Evolutionary conservation across 2,329 filamentous ascomycete genomes (phyloP).

Genomic region (Colletotrichum kahawae): DNA sequence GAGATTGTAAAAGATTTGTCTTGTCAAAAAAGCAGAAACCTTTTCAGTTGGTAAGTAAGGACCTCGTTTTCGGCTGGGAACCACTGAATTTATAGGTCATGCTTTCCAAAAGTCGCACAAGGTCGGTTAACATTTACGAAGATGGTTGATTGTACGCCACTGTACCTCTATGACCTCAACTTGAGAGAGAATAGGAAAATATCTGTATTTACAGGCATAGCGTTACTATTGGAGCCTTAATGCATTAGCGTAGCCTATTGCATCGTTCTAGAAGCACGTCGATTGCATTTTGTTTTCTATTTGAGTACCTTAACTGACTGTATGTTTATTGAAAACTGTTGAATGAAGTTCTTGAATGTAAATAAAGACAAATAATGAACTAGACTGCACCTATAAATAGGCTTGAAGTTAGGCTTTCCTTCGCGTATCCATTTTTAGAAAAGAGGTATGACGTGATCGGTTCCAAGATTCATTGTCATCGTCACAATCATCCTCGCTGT

Average conservation of each 20-base stretch:
- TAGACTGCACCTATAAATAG: neutral
- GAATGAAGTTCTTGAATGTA: neutral
- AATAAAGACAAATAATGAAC: neutral
- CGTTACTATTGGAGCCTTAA: neutral
- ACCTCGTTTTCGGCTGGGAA: rapidly evolving
- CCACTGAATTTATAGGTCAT: neutral
- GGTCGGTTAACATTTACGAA: neutral
- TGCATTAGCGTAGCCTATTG: neutral
- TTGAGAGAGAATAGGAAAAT: neutral
- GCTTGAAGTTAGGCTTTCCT: neutral
- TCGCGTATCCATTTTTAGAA: neutral
- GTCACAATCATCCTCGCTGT: neutral
- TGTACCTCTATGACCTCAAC: neutral
- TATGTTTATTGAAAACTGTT: neutral
- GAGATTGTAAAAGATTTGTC: no score
- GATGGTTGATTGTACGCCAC: neutral
- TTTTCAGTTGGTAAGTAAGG: neutral
- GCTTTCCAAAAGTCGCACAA: neutral
- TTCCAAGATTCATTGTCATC: no score
- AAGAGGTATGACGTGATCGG: no score
- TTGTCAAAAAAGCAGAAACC: no score
- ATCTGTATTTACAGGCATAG: neutral
- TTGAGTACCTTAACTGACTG: no score
- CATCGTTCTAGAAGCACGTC: neutral
- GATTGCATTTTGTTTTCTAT: neutral